phyloP scores from a whole-genome alignment of 2,329 filamentous ascomycete genomes.

The Fusarium sp. region DNA sequence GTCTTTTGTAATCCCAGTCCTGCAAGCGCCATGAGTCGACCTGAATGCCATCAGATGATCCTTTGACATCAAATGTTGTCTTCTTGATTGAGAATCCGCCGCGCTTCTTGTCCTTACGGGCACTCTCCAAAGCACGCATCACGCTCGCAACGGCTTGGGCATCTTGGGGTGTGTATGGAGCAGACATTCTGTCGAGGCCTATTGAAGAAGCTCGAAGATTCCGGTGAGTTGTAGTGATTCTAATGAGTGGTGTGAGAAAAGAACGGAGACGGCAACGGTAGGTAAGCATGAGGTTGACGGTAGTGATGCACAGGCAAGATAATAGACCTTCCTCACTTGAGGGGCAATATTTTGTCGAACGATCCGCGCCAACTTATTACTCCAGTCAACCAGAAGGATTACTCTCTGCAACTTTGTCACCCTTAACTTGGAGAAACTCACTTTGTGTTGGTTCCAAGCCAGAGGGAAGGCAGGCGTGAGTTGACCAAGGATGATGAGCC shows the following conservation, averaged over 20 bases:
- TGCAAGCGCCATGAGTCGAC: conserved; percentile 95
- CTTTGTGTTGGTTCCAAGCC: not conserved
- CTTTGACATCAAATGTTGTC: conserved; percentile 77
- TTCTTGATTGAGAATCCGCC: conserved; percentile 81
- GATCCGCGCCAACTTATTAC: not conserved
- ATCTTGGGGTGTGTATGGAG: conserved; percentile 78
- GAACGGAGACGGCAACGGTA: conserved; percentile 1
- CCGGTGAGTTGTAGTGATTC: not conserved
- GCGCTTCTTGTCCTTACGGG: conserved; percentile 67
- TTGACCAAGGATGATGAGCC: not conserved
- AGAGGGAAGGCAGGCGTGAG: not conserved
- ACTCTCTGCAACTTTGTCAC: not conserved
- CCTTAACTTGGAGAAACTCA: conserved; percentile 2
- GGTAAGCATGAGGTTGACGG: conserved; percentile 7
- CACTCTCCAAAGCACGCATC: conserved; percentile 71
- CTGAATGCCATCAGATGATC: conserved; percentile 71
- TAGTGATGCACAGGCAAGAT: not conserved
- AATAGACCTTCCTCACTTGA: conserved; percentile 10
- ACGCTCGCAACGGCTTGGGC: conserved; percentile 75
- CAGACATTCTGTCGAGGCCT: conserved; percentile 44
- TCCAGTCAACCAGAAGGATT: not conserved
- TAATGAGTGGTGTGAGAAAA: conserved; percentile 27
- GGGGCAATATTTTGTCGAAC: not conserved
- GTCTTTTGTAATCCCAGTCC: conserved; percentile 96
- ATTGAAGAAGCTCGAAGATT: not conserved